Conservation (phyloP, 352 stramenopile species). For the Phytopythium delawarense region DNA sequence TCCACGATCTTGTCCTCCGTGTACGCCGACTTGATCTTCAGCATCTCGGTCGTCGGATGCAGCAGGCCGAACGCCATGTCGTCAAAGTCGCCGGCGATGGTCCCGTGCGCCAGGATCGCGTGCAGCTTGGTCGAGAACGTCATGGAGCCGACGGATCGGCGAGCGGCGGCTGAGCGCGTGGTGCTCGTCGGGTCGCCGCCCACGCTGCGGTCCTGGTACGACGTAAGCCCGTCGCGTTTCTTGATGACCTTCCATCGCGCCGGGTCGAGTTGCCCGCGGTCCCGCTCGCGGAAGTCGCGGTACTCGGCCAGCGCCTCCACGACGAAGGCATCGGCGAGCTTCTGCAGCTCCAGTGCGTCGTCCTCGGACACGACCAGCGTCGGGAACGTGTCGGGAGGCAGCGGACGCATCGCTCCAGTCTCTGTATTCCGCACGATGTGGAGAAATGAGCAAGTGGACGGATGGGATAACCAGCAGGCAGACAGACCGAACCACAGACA, state of each 20-base stretch:
- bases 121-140: conserved; percentile 28
- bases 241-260: conserved; percentile 40
- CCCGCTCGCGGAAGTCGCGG: conserved; percentile 21
- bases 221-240: conserved; percentile 18
- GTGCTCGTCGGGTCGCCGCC: conserved; percentile 6
- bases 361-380: conserved; percentile 27
- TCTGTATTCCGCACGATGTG: not conserved
- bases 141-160: conserved; percentile 25
- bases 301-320: conserved; percentile 35
- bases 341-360: conserved; percentile 21
- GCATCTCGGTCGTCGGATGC: conserved; percentile 37
- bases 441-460: not conserved
- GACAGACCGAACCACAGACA: not conserved
- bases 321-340: conserved; percentile 22
- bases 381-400: conserved; percentile 31
- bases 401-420: conserved; percentile 5
- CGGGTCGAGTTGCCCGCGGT: conserved; percentile 23
- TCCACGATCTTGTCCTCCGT: conserved; percentile 46
- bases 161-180: conserved; percentile 6
- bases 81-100: conserved; percentile 32
- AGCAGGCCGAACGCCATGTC: conserved; percentile 61
- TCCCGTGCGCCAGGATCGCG: conserved; percentile 21
- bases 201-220: conserved; percentile 20
- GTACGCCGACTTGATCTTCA: conserved; percentile 54
- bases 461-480: not conserved